Evolutionary conservation across 192 early-diverging fungal genomes (phyloP).

Genomic region (Backusella sp.): DNA sequence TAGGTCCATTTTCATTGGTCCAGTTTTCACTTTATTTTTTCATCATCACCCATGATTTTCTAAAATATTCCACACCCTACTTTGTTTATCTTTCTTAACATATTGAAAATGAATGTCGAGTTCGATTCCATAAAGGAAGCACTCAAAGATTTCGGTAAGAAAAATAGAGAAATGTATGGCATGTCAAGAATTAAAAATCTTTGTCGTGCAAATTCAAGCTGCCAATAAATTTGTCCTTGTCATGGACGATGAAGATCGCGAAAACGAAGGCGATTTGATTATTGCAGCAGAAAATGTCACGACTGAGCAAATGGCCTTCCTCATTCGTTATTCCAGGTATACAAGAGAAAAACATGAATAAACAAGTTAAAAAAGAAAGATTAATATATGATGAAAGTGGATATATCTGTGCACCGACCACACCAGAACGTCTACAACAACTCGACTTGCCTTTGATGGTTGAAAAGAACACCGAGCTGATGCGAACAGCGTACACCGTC

Average conservation of each 20-base stretch:
- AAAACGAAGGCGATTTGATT: slow-evolving; percentile 99
- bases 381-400: slow-evolving; percentile 55
- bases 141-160: slow-evolving; percentile 61
- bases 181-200: neutral
- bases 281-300: slow-evolving; percentile 95
- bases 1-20: no score
- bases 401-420: slow-evolving; percentile 86
- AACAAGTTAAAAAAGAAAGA: neutral
- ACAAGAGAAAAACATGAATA: neutral
- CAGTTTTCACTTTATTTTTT: neutral
- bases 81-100: neutral
- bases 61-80: neutral
- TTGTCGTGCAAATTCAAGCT: slow-evolving; percentile 41
- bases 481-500: slow-evolving; percentile 94
- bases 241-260: slow-evolving; percentile 97
- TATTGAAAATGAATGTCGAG: slow-evolving; percentile 2
- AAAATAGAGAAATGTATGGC: neutral
- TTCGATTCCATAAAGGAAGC: slow-evolving; percentile 73
- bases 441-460: slow-evolving; percentile 96
- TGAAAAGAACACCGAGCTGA: slow-evolving; percentile 81
- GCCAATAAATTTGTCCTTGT: slow-evolving; percentile 86
- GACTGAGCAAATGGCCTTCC: slow-evolving; percentile 90
- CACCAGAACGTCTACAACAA: slow-evolving; percentile 75
- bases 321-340: slow-evolving; percentile 92
- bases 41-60: neutral